Conservation (phyloP, 2,329 filamentous ascomycete genomes). For the Fusarium virguliforme region DNA sequence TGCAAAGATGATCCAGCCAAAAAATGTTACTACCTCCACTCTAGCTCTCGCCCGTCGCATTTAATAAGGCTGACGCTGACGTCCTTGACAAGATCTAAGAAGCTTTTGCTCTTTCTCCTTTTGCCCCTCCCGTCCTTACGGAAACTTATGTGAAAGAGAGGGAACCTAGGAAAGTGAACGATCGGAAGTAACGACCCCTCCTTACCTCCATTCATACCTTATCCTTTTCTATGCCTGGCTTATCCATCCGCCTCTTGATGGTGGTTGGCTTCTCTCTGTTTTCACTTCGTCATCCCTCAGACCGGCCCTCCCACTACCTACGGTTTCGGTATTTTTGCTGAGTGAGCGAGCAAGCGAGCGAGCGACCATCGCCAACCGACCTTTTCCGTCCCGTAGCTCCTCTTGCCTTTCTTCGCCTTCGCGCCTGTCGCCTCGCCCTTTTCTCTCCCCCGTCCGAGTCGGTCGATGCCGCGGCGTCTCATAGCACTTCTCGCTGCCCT, state of each 20-base stretch:
- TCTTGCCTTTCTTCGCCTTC: conserved; percentile 19
- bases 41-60: conserved; percentile 16
- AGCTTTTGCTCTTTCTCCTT: conserved; percentile 12
- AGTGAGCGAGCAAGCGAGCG: conserved; percentile 15
- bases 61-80: conserved; percentile 48
- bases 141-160: conserved; percentile 24
- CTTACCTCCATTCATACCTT: conserved; percentile 6
- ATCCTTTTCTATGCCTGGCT: conserved; percentile 11
- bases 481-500: conserved; percentile 13
- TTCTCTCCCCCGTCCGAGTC: conserved; percentile 4
- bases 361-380: conserved; percentile 2
- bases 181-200: conserved; percentile 37
- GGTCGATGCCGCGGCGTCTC: conserved; percentile 13
- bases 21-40: conserved; percentile 4
- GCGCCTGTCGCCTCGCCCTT: conserved; percentile 6
- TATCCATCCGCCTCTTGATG: conserved; percentile 24
- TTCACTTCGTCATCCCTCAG: conserved; percentile 25
- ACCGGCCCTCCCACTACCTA: conserved; percentile 19
- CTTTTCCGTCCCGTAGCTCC: neutral
- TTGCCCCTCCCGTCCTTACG: conserved; percentile 6
- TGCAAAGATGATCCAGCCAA: neutral
- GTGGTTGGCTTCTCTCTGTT: conserved; percentile 8
- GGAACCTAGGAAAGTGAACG: neutral
- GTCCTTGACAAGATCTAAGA: conserved; percentile 24
- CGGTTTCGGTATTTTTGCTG: conserved; percentile 11